These are phyloP conservation scores for Crithidia bombi DNA, from an alignment of 208 protist genomes.

Conservation along the genomic window DNA sequence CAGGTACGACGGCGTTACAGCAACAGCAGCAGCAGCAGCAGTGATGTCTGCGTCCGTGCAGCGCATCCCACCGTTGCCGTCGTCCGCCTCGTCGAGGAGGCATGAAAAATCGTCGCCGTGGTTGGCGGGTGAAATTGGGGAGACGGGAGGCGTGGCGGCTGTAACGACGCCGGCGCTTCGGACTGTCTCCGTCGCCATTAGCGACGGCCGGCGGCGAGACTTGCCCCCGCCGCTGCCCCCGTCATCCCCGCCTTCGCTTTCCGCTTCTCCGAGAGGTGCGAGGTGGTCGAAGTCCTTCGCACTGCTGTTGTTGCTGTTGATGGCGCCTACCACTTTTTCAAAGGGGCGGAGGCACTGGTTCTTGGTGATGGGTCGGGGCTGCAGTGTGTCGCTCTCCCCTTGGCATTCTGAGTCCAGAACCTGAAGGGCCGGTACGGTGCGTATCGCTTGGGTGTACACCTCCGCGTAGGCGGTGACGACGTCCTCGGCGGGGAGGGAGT, in stretches of 20 bases:
- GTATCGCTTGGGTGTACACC: slow-evolving; percentile 30
- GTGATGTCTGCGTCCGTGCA: no score
- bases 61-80: no score
- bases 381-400: neutral
- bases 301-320: no score
- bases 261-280: no score
- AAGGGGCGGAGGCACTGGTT: neutral
- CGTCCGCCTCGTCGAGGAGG: slow-evolving; percentile 17
- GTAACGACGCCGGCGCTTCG: neutral
- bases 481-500: slow-evolving; percentile 44
- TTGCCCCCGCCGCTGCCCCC: no score
- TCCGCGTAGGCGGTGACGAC: slow-evolving; percentile 45
- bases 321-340: slow-evolving; percentile 2
- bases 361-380: neutral
- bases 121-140: slow-evolving; percentile 18
- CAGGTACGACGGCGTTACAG: slow-evolving; percentile 4
- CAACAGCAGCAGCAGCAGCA: no score
- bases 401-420: neutral
- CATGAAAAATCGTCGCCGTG: slow-evolving; percentile 17
- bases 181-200: no score
- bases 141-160: slow-evolving; percentile 22
- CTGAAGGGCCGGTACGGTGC: slow-evolving; percentile 35
- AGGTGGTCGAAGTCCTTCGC: no score
- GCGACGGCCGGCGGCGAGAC: neutral
- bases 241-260: no score